Percentiles rank a stretch among this genome's conserved stretches.
Evolutionary conservation across 2,329 filamentous ascomycete species (phyloP).

Genomic region (Endothia cerciana): DNA sequence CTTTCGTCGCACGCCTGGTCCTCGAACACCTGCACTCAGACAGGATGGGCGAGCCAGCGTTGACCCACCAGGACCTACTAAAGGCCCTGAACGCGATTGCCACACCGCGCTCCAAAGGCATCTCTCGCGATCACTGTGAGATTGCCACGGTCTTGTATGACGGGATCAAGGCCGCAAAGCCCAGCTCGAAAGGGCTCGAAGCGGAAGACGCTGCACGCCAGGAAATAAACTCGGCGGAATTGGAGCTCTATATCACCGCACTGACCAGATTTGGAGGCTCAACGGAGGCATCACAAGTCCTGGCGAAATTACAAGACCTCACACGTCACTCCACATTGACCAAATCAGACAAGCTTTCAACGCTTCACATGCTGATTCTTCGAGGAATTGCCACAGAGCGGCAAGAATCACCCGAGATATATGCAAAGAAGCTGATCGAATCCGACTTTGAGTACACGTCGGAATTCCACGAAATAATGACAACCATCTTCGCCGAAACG

Average conservation of each 20-base stretch:
- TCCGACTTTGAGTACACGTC: slow-evolving; percentile 50
- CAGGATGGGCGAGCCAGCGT: slow-evolving; percentile 47
- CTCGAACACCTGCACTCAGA: slow-evolving; percentile 63
- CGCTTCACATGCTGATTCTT: slow-evolving; percentile 56
- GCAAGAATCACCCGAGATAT: slow-evolving; percentile 60
- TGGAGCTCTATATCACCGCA: slow-evolving; percentile 46
- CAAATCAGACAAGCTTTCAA: slow-evolving; percentile 32
- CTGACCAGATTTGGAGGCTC: slow-evolving; percentile 60
- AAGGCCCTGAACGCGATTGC: slow-evolving; percentile 51
- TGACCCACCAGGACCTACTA: slow-evolving; percentile 47
- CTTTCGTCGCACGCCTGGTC: slow-evolving; percentile 57
- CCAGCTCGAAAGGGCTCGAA: neutral
- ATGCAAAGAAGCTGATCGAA: slow-evolving; percentile 55
- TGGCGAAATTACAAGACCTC: slow-evolving; percentile 38
- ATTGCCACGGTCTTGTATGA: slow-evolving; percentile 51
- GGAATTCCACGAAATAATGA: slow-evolving; percentile 57
- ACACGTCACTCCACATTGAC: slow-evolving; percentile 25
- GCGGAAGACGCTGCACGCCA: slow-evolving; percentile 3
- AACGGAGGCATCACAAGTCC: slow-evolving; percentile 52
- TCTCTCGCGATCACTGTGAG: slow-evolving; percentile 49
- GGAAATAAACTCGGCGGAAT: slow-evolving; percentile 32
- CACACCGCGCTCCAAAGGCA: slow-evolving; percentile 45
- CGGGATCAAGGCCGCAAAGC: slow-evolving; percentile 34
- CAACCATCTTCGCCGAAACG: slow-evolving; percentile 63
- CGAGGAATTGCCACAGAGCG: slow-evolving; percentile 64